Percentiles rank a stretch among this genome's conserved stretches.
Conservation (phyloP, 257 asterid genomes). For the Przewalskia tangutica region DNA sequence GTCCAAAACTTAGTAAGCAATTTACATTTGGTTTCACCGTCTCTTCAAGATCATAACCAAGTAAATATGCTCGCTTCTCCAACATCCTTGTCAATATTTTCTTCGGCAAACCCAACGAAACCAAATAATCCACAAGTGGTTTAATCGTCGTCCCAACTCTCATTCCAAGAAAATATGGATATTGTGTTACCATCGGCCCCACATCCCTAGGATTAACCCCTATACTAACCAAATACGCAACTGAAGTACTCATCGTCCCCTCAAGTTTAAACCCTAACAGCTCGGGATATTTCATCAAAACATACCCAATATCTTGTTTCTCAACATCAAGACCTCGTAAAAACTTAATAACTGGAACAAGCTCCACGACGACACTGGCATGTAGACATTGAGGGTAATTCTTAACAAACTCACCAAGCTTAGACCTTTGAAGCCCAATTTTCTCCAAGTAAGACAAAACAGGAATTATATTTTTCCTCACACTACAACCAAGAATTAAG, state of each 20-base stretch:
- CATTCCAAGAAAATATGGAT: conserved; percentile 87
- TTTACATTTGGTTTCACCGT: conserved; percentile 77
- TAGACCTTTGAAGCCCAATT: conserved; percentile 67
- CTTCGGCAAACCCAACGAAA: conserved; percentile 70
- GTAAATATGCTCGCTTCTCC: conserved; percentile 76
- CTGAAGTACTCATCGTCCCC: conserved; percentile 88
- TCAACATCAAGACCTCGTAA: conserved; percentile 89
- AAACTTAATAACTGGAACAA: conserved; percentile 60
- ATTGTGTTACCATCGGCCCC: conserved; percentile 96
- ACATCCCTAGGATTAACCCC: conserved; percentile 85
- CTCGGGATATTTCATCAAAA: conserved; percentile 83
- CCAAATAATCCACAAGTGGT: conserved; percentile 81
- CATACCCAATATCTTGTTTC: conserved; percentile 75
- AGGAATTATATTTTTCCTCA: conserved; percentile 74
- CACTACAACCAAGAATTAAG: conserved; percentile 77
- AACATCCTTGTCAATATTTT: conserved; percentile 67
- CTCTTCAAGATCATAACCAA: conserved; percentile 75
- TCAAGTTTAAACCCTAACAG: conserved; percentile 83
- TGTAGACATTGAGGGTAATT: conserved; percentile 75
- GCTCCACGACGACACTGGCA: conserved; percentile 89
- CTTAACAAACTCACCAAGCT: conserved; percentile 76
- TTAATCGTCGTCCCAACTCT: conserved; percentile 89
- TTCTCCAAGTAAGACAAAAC: conserved; percentile 78
- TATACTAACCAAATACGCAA: conserved; percentile 82
- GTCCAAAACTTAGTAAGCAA: conserved; percentile 77